Evolutionary conservation across 1,139 yeast genomes (phyloP), one percentile per base, ranked within the genome.

Genomic region (Meyerozyma carpophila): DNA sequence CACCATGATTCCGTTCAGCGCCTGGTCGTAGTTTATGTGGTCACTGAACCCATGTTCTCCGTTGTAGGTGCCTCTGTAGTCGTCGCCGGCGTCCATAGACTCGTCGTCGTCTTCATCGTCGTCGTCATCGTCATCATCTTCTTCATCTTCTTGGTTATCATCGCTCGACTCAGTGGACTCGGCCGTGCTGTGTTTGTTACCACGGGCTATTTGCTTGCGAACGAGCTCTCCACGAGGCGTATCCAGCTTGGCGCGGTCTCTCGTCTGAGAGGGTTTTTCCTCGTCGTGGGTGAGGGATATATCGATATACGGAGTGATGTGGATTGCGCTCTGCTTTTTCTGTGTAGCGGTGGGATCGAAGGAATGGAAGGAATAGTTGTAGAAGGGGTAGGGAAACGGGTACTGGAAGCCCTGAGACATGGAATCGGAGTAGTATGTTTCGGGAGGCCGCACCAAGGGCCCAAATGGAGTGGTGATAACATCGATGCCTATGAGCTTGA

Each of bases 371-470:
- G 76, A 70, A 50, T 63, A 73, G 44, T 72, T 72, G 53, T 73
- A 73, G 47, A 72, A 73, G 32, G 78, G 77, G 45, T 68, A 73
- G 4, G 77, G 77, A 47, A 67, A 72, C 11, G 77, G 76, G 46
- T 68, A 73, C 47, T 69, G 73, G 36, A 71, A 64, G 1, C 77
- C 78, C 46, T 65, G 67, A 31, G 67, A 58, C 68, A 73, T 62
- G 21, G 63, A 57, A 39, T 63, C 62, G 36, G 59, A 62, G 49
- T 70, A 50, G 47, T 60, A 70, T 46, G 70, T 71, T 37, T 56
- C 59, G 0, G 77, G 78, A 1, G 77, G 78, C 41, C 59, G 58
- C 11, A 73, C 66, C 21, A 73, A 49, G 5, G 67, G 63, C 0
- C 77, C 77, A 49, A 68, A 68, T 2, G 70, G 60, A 2, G 76